A percentile compares a stretch with the other conserved stretches of the same genome.
Evolutionary conservation across 129 eudicot genomes (phyloP).

Genomic region (Centaurea solstitialis): DNA sequence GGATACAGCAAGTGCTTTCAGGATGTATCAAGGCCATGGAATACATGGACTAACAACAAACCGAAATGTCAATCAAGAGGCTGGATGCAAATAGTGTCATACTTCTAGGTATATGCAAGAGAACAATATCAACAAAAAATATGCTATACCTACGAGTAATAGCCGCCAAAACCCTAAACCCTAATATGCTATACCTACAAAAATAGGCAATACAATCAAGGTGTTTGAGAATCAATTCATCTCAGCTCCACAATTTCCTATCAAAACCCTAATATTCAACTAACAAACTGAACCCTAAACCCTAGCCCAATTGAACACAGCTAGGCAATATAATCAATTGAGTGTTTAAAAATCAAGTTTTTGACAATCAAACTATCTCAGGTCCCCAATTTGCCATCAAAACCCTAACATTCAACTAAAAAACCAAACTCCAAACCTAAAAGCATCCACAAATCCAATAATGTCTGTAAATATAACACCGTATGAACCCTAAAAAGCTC

Average conservation of each 20-base stretch:
- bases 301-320: background rate
- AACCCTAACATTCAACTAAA: conserved; percentile 3
- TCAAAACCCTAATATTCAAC: background rate
- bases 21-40: background rate
- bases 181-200: background rate
- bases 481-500: background rate
- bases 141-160: background rate
- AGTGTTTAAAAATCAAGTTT: background rate
- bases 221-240: background rate
- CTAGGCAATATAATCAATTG: background rate
- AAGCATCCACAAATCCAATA: background rate
- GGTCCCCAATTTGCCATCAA: background rate
- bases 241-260: background rate
- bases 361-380: background rate
- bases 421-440: background rate
- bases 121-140: background rate
- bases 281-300: background rate
- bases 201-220: background rate
- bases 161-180: background rate
- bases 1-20: background rate
- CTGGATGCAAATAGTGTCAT: background rate
- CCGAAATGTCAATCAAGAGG: background rate
- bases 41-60: background rate
- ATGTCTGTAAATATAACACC: background rate
- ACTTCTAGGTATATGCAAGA: background rate